phyloP scores from a whole-genome alignment of 2,329 filamentous ascomycete species.

The Hypocrella siamensis region DNA sequence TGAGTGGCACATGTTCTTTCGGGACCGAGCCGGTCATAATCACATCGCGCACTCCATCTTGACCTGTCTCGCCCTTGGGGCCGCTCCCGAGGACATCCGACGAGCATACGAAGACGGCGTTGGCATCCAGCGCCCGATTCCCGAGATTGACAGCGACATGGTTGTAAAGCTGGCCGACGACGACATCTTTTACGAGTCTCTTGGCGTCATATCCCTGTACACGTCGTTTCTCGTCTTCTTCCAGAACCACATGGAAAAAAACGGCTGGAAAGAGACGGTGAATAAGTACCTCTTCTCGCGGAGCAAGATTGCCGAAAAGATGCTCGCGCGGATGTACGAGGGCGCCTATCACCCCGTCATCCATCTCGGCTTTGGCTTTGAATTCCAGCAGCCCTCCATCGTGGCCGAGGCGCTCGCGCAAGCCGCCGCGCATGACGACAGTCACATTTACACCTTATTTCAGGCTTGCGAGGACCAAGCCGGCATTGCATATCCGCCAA shows the following conservation, averaged over 20 bases:
- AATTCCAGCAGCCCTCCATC: slow-evolving; percentile 51
- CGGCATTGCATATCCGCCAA: neutral
- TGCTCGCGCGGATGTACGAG: slow-evolving; percentile 32
- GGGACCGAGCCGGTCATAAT: slow-evolving; percentile 12
- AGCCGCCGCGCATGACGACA: slow-evolving; percentile 32
- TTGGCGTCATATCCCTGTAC: slow-evolving; percentile 22
- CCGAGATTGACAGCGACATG: slow-evolving; percentile 6
- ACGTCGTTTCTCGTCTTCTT: slow-evolving; percentile 49
- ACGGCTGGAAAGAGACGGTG: slow-evolving; percentile 31
- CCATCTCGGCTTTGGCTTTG: slow-evolving; percentile 51
- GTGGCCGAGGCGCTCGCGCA: slow-evolving; percentile 53
- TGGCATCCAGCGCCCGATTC: slow-evolving; percentile 11
- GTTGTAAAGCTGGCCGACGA: slow-evolving; percentile 7
- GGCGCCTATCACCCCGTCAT: slow-evolving; percentile 53
- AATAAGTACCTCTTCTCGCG: slow-evolving; percentile 43
- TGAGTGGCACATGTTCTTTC: slow-evolving; percentile 14
- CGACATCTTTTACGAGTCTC: slow-evolving; percentile 1
- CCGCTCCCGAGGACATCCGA: slow-evolving; percentile 9
- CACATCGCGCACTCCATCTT: slow-evolving; percentile 17
- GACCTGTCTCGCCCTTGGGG: slow-evolving; percentile 13
- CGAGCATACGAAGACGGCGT: slow-evolving; percentile 11
- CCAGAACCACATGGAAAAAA: slow-evolving; percentile 39
- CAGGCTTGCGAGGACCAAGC: slow-evolving; percentile 2
- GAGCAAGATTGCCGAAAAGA: slow-evolving; percentile 37
- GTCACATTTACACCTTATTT: slow-evolving; percentile 27